Conservation (phyloP, 2,329 filamentous ascomycete genomes). For the Ustilaginoidea virens region DNA sequence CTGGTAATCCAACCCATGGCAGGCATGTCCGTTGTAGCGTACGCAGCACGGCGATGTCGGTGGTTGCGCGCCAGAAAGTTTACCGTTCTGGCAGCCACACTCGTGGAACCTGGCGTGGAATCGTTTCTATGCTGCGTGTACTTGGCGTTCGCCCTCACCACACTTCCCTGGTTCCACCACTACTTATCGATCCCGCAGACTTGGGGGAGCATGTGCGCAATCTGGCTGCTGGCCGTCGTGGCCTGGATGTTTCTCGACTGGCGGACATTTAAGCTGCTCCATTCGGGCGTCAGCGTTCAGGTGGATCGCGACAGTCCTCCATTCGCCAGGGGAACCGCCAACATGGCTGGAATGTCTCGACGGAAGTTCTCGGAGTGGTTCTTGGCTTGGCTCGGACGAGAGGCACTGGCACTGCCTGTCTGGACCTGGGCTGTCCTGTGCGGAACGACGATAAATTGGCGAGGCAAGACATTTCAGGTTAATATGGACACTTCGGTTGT, state of each 20-base stretch:
- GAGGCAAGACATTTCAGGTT: constrained; percentile 69
- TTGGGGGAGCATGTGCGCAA: constrained; percentile 47
- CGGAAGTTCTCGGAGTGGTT: constrained; percentile 58
- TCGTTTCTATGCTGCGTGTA: constrained; percentile 71
- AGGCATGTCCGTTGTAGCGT: constrained; percentile 61
- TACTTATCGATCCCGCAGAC: constrained; percentile 41
- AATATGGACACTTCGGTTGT: constrained; percentile 69
- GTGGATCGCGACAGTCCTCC: constrained; percentile 56
- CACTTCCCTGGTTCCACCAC: constrained; percentile 46
- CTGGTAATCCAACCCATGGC: constrained; percentile 81
- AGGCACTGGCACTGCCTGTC: constrained; percentile 69
- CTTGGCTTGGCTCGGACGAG: constrained; percentile 69
- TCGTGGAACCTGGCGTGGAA: constrained; percentile 88
- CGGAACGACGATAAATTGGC: constrained; percentile 78
- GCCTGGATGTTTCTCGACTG: constrained; percentile 67
- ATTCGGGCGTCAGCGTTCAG: constrained; percentile 56
- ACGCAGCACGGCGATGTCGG: constrained; percentile 65
- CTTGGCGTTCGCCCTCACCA: constrained; percentile 64
- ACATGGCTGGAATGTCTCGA: constrained; percentile 23
- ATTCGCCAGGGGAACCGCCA: constrained; percentile 43
- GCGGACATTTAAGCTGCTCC: constrained; percentile 55
- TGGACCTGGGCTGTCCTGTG: constrained; percentile 83
- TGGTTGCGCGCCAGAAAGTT: constrained; percentile 93
- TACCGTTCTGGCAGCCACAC: constrained; percentile 74
- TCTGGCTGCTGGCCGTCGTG: constrained; percentile 51